These are phyloP conservation scores for Galium porrigens DNA, from an alignment of 305 asterid species.

Conservation along the genomic window DNA sequence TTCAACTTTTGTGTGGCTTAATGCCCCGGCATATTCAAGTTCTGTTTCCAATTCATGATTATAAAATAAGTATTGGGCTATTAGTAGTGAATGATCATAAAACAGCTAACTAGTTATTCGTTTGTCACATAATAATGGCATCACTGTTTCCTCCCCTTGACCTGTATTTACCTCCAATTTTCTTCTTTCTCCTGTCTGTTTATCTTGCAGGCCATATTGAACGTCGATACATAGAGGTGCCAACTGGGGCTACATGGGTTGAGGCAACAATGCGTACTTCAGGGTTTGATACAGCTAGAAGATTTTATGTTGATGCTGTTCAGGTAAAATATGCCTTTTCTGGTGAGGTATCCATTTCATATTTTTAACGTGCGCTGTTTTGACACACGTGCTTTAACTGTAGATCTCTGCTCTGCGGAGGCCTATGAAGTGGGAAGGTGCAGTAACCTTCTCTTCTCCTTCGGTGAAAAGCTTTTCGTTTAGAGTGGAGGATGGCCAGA, in stretches of 20 bases:
- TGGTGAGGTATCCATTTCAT: slow-evolving; percentile 12
- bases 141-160: background rate
- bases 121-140: background rate
- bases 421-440: slow-evolving; percentile 83
- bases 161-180: background rate
- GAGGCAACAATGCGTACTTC: slow-evolving; percentile 75
- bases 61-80: background rate
- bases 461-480: slow-evolving; percentile 77
- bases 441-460: slow-evolving; percentile 76
- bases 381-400: slow-evolving; percentile 29
- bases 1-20: background rate
- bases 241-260: slow-evolving; percentile 93
- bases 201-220: slow-evolving; percentile 53
- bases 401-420: slow-evolving; percentile 81
- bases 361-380: slow-evolving; percentile 15
- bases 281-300: slow-evolving; percentile 77
- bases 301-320: slow-evolving; percentile 69
- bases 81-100: background rate
- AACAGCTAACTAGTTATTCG: background rate
- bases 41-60: background rate
- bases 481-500: slow-evolving; percentile 72
- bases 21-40: background rate
- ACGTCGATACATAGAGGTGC: slow-evolving; percentile 79
- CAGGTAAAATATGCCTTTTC: slow-evolving; percentile 42
- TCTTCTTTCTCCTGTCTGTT: slow-evolving; percentile 15